Evolutionary conservation across 2,329 filamentous ascomycete genomes (phyloP).

Genomic region (Pleoardoris graminearum): DNA sequence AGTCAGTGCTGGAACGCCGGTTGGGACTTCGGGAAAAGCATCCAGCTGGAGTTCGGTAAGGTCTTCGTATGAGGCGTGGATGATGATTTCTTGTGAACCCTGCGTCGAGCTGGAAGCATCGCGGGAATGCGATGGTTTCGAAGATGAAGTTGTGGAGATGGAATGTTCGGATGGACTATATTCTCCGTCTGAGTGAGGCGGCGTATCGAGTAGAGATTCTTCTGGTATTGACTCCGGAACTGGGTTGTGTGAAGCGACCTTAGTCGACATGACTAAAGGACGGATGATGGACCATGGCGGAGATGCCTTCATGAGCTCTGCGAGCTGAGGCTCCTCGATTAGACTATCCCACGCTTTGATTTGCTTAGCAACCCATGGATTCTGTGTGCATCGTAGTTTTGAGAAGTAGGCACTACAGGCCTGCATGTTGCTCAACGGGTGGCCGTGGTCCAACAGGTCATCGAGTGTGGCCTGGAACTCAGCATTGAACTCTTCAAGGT

Average conservation of each 20-base stretch:
- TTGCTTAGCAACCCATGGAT: conserved; percentile 42
- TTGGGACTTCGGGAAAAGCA: conserved; percentile 22
- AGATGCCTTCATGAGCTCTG: conserved; percentile 35
- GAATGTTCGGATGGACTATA: conserved; percentile 18
- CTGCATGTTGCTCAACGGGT: conserved; percentile 39
- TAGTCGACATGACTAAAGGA: conserved; percentile 25
- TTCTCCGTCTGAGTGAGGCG: conserved; percentile 26
- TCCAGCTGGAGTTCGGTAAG: conserved; percentile 24
- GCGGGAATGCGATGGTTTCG: conserved; percentile 25
- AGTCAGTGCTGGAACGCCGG: neutral
- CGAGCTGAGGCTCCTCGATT: conserved; percentile 22
- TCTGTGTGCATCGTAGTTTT: conserved; percentile 43
- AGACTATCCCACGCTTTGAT: conserved; percentile 38
- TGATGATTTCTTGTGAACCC: conserved; percentile 34
- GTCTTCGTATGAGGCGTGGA: conserved; percentile 32
- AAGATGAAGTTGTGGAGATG: conserved; percentile 20
- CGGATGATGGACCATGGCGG: conserved; percentile 38
- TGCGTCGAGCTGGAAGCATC: conserved; percentile 25
- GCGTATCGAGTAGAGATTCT: conserved; percentile 22
- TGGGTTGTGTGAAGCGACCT: conserved; percentile 17
- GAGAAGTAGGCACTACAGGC: conserved; percentile 45
- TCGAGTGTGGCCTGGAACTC: conserved; percentile 39
- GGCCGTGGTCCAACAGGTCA: conserved; percentile 40
- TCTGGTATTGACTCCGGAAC: conserved; percentile 27
- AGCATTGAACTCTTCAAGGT: conserved; percentile 39